phyloP scores from a whole-genome alignment of 345 rosid genomes.

The Hibiscus trionum region DNA sequence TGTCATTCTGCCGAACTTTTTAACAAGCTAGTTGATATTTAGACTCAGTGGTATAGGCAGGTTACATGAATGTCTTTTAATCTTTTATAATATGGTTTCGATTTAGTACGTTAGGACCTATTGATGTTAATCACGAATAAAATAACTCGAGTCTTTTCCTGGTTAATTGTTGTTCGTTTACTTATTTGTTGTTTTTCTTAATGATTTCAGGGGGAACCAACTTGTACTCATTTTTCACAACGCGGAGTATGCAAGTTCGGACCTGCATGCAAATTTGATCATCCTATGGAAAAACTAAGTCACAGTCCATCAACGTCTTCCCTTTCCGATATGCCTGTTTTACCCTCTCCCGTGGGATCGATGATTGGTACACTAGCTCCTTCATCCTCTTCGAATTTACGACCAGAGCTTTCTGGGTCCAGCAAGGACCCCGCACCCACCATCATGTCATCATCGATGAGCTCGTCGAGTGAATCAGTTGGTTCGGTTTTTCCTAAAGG shows the following conservation, averaged over 20 bases:
- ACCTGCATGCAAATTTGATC: slow-evolving; percentile 68
- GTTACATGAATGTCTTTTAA: too few species aligned
- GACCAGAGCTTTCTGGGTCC: slow-evolving; percentile 49
- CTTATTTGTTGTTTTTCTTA: not conserved
- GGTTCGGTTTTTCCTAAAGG: slow-evolving; percentile 32
- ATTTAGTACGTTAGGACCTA: too few species aligned
- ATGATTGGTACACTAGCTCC: slow-evolving; percentile 55
- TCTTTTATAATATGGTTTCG: too few species aligned
- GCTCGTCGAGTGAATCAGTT: slow-evolving; percentile 33
- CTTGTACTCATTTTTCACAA: slow-evolving; percentile 50
- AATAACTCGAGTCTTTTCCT: too few species aligned
- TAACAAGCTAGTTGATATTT: too few species aligned
- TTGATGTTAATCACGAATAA: too few species aligned
- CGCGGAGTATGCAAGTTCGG: slow-evolving; percentile 68
- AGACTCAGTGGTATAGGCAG: too few species aligned
- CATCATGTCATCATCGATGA: slow-evolving; percentile 28
- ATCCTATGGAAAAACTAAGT: slow-evolving; percentile 51
- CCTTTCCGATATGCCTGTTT: slow-evolving; percentile 57
- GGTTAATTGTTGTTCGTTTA: not conserved
- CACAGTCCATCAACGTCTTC: slow-evolving; percentile 79
- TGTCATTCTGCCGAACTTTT: too few species aligned
- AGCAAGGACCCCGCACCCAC: slow-evolving; percentile 28
- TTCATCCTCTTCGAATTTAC: slow-evolving; percentile 51
- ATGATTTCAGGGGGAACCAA: slow-evolving; percentile 46
- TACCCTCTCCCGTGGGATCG: slow-evolving; percentile 64